Conservation (phyloP, 768 basidiomycete species). For the Leccinellum luteum region DNA sequence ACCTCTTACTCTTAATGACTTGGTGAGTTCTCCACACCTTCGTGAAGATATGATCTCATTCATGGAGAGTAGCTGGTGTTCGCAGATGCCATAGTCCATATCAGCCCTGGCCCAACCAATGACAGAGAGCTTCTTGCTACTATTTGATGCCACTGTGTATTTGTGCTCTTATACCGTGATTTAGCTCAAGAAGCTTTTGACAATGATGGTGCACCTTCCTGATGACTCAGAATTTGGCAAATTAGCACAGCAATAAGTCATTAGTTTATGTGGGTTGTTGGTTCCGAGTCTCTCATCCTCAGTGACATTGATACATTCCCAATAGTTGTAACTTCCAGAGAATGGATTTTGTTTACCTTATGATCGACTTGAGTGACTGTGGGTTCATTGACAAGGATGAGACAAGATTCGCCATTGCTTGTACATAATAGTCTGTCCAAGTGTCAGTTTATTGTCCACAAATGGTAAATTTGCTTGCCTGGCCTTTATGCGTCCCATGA, state of each 20-base stretch:
- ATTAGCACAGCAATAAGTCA: constrained; percentile 48
- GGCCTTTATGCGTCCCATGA: constrained; percentile 67
- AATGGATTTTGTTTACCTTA: constrained; percentile 50
- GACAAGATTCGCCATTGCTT: constrained; percentile 61
- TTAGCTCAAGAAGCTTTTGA: constrained; percentile 62
- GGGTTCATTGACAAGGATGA: constrained; percentile 60
- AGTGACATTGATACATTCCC: background rate
- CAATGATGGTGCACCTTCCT: constrained; percentile 56
- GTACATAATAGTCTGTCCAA: constrained; percentile 63
- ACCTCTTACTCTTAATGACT: constrained; percentile 22
- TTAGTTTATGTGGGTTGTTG: constrained; percentile 52
- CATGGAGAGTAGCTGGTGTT: constrained; percentile 41
- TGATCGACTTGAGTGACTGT: constrained; percentile 60
- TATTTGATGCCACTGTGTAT: constrained; percentile 9
- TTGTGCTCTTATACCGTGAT: background rate
- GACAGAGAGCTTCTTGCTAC: constrained; percentile 62
- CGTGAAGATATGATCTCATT: no score
- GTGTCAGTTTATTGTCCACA: background rate
- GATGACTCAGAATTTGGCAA: constrained; percentile 27
- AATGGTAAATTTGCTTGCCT: background rate
- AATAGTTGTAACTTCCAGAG: constrained; percentile 37
- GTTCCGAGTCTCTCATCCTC: background rate
- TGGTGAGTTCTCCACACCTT: constrained; percentile 23
- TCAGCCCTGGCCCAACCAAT: constrained; percentile 40
- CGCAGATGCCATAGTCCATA: constrained; percentile 45